These are phyloP conservation scores for Trichoderma oligosporum DNA, from an alignment of 2,329 filamentous ascomycete genomes.

Conservation along the genomic window DNA sequence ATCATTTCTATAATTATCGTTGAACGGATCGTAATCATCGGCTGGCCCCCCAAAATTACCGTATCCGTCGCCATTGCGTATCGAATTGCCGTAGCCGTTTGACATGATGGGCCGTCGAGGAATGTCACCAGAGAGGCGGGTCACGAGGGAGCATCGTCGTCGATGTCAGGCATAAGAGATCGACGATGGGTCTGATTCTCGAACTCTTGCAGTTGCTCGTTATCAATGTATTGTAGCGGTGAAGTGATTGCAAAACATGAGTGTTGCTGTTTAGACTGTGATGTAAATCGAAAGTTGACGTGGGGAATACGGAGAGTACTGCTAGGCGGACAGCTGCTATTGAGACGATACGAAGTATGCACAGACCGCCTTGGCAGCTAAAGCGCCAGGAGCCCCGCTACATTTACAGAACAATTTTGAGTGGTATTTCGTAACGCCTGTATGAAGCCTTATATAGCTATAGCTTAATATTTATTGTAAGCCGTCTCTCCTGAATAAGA, in stretches of 20 bases:
- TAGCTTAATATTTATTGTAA: not conserved
- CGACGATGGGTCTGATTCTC: not conserved
- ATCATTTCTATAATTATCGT: conserved; percentile 42
- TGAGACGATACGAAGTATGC: conserved; percentile 2
- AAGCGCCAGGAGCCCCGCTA: not conserved
- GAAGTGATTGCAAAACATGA: not conserved
- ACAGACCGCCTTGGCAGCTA: conserved; percentile 14
- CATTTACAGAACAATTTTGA: not conserved
- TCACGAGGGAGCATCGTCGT: conserved; percentile 23
- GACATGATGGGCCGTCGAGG: conserved; percentile 41
- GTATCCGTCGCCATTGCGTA: conserved; percentile 40
- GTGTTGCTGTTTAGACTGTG: not conserved
- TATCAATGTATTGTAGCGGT: not conserved
- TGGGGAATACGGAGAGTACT: no score
- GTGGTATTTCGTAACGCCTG: no score
- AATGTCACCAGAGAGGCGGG: conserved; percentile 18
- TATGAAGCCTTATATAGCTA: not conserved
- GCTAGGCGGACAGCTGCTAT: not conserved
- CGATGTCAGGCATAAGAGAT: not conserved
- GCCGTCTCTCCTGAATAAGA: not conserved
- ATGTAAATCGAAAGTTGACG: not conserved
- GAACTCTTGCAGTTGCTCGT: not conserved
- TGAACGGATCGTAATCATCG: conserved; percentile 51
- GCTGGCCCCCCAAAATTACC: conserved; percentile 40
- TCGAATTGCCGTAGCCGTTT: conserved; percentile 47